Base-by-base conservation (phyloP, 495 filamentous ascomycete species). In the Apiosordaria backusii region DNA sequence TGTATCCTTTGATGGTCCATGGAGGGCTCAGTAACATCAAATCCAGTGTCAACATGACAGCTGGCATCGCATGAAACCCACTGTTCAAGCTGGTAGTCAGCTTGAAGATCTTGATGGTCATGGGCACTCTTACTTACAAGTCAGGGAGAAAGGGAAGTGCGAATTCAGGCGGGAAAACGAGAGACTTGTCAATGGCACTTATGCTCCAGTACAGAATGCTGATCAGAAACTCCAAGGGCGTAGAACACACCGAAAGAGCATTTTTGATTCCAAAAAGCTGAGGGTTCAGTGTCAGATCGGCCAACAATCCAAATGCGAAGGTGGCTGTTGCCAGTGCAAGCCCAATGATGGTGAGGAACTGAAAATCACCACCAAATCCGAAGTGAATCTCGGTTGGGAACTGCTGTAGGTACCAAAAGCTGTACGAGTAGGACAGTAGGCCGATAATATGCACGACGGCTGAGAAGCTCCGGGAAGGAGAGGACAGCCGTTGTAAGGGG, bases 201-300 rank as follows among this genome's bases (percentile, higher is more conserved):
- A 97, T 80, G 45, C 87, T 82, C 91, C 92, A 96, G 75, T 97
- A 97, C 0, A 97, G 81, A n/a, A 93, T 77, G 72, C 85, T 91
- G 71, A 97, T 91, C 29, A 97, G 75, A 24, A 94, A 86, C 70
- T 92, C 91, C 67, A 97, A 77, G 2, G 93, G 93, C 4, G 92
- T 86, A 62, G 87, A 88, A 73, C 87, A 87, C 26, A 92, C 81
- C 2, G 88, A 86, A 50, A 96, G 76, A 4, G 82, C 75, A 74
- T 96, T 96, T 76, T 97, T 97, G 63, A 86, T 61, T 40, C 81
- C 65, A 76, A 96, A 96, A 52, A 96, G 79, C 25, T 75, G 77
- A 0, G 77, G 80, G 7, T 85, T 90, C 45, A 88, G 74, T 10
- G 87, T 89, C 9, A 94, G 64, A 78, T 97, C 93, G 45, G 92